Evolutionary conservation across 2,329 filamentous ascomycete species (phyloP).

Genomic region (Kalmusia sp.): DNA sequence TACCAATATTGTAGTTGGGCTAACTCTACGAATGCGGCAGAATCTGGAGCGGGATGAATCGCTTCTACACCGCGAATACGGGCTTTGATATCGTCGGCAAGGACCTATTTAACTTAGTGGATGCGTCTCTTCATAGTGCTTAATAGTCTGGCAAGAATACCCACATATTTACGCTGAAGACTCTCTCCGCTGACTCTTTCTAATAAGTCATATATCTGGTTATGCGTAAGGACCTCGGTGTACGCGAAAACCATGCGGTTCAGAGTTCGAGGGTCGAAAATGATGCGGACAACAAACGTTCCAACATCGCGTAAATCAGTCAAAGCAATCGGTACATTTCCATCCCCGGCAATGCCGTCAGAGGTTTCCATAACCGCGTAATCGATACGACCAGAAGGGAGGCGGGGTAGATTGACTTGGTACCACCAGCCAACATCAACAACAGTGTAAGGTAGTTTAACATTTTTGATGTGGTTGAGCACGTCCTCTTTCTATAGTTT

Average conservation of each 20-base stretch:
- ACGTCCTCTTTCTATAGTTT: slow-evolving; percentile 58
- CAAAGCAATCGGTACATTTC: background rate
- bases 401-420: slow-evolving; percentile 54
- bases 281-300: slow-evolving; percentile 57
- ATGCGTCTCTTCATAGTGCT: background rate
- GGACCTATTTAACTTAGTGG: no score
- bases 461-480: slow-evolving; percentile 56
- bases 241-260: slow-evolving; percentile 61
- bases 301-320: background rate
- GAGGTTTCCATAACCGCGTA: background rate
- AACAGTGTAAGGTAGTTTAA: slow-evolving; percentile 61
- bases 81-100: no score
- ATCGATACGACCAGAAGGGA: slow-evolving; percentile 51
- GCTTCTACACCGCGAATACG: no score
- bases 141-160: background rate
- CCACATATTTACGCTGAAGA: background rate
- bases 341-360: background rate
- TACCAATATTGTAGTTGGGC: slow-evolving; percentile 52
- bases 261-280: slow-evolving; percentile 59
- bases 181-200: slow-evolving; percentile 38
- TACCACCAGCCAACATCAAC: slow-evolving; percentile 67
- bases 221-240: slow-evolving; percentile 54
- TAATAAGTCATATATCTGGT: slow-evolving; percentile 55
- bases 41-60: no score
- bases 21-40: no score